Conservation (phyloP, 805 yeast genomes). For the Lipomyces yamadae region DNA sequence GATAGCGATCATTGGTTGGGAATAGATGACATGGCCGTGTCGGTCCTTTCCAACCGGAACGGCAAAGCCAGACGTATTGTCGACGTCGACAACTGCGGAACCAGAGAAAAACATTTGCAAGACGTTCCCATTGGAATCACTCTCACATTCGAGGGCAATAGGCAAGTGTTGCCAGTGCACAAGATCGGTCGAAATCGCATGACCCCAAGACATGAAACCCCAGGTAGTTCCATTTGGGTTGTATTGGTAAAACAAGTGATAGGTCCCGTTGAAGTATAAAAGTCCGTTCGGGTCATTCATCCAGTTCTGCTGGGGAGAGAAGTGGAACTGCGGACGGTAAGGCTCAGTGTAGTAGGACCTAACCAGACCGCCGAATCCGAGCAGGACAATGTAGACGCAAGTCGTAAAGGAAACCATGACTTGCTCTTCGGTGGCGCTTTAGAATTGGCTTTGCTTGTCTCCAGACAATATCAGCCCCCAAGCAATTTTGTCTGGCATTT, state of each 20-base stretch:
- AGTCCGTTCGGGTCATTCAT: constrained; percentile 18
- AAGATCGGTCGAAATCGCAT: constrained; percentile 13
- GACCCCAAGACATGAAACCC: constrained; percentile 18
- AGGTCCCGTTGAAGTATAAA: constrained; percentile 7
- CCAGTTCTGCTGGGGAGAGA: constrained; percentile 11
- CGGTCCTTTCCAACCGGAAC: neutral
- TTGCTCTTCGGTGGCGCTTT: neutral
- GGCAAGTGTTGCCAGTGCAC: constrained; percentile 12
- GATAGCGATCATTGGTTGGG: constrained; percentile 4
- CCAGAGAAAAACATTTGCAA: constrained; percentile 6
- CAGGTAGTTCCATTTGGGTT: constrained; percentile 11
- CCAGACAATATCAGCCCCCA: neutral
- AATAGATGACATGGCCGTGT: neutral
- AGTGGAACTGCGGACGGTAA: constrained; percentile 15
- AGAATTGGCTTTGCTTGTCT: neutral
- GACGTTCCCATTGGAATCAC: constrained; percentile 3
- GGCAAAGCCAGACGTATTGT: constrained; percentile 48
- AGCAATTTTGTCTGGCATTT: neutral
- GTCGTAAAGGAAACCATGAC: constrained; percentile 1
- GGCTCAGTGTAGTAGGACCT: constrained; percentile 2
- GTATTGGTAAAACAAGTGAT: constrained; percentile 13
- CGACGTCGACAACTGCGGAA: constrained; percentile 46
- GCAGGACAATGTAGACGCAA: neutral
- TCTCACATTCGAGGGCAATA: constrained; percentile 7
- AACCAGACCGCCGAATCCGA: constrained; percentile 2